A percentile compares a stretch with the other conserved stretches of the same genome.
phyloP scores from a whole-genome alignment of 306 rosid genomes.

The Rosa multiflora region DNA sequence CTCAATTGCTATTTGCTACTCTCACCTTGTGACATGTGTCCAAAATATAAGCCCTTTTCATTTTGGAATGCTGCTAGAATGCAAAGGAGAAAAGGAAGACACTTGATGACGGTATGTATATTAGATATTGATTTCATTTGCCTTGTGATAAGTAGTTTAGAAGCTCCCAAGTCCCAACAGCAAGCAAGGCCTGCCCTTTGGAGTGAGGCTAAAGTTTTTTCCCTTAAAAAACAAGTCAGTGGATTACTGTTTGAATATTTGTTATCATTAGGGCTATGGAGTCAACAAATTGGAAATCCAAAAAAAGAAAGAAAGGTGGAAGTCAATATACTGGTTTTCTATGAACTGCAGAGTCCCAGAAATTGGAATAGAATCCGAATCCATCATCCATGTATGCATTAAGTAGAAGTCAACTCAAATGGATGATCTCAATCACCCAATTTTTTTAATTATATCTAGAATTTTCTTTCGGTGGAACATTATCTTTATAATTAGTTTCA shows the following conservation, averaged over 20 bases:
- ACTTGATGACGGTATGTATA: neutral
- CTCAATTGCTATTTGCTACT: neutral
- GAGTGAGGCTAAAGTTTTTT: conserved; percentile 25
- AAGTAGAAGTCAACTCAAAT: conserved; percentile 6
- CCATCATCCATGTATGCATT: neutral
- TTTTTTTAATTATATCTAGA: neutral
- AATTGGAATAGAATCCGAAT: neutral
- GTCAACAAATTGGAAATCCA: conserved; percentile 5
- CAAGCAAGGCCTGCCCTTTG: conserved; percentile 14
- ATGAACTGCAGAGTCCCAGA: neutral
- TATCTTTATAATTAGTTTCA: neutral
- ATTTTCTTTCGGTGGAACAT: neutral
- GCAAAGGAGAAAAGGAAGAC: neutral
- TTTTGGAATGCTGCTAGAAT: neutral
- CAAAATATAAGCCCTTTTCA: neutral
- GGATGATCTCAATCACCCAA: neutral
- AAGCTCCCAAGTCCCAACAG: neutral
- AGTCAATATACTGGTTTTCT: neutral
- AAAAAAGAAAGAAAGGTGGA: neutral
- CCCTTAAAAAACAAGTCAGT: neutral
- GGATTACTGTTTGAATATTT: neutral
- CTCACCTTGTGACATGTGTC: neutral
- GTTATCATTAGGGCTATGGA: neutral
- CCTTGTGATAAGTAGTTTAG: neutral
- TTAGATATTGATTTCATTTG: neutral